phyloP scores from a whole-genome alignment of 495 filamentous ascomycete species.

The Niebla homalea region DNA sequence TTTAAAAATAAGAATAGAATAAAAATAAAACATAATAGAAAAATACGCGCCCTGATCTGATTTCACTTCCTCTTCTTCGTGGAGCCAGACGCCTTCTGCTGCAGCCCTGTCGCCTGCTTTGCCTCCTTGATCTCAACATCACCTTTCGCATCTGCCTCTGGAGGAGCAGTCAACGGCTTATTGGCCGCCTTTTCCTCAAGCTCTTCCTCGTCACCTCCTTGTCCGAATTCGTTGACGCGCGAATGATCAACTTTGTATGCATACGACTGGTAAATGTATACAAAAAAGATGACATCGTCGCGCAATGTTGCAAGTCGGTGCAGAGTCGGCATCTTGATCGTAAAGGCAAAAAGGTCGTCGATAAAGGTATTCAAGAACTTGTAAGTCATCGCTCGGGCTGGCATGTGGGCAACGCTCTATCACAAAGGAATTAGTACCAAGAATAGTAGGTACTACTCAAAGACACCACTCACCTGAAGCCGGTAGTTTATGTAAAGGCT shows the following conservation, averaged over 20 bases:
- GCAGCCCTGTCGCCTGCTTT: conserved; percentile 4
- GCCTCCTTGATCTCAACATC: conserved; percentile 20
- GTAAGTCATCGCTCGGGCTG: conserved; percentile 87
- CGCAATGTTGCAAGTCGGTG: conserved; percentile 89
- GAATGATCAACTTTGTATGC: conserved; percentile 87
- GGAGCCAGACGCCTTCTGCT: conserved; percentile 15
- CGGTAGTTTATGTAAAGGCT: conserved; percentile 97
- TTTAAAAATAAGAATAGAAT: background rate
- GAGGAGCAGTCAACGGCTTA: conserved; percentile 20
- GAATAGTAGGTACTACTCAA: conserved; percentile 1
- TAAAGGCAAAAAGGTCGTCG: conserved; percentile 88
- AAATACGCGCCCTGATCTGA: background rate
- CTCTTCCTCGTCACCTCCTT: conserved; percentile 80
- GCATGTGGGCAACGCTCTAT: conserved; percentile 89
- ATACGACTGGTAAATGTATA: conserved; percentile 93
- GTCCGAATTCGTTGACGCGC: conserved; percentile 93
- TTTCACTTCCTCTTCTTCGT: conserved; percentile 20
- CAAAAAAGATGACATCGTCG: conserved; percentile 96
- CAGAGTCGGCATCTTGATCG: conserved; percentile 95
- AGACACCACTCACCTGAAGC: conserved; percentile 45
- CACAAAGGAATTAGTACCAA: too few species aligned
- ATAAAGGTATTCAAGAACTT: conserved; percentile 82
- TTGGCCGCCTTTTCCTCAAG: conserved; percentile 41
- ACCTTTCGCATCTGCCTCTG: conserved; percentile 20
- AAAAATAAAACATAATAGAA: background rate